Evolutionary conservation across 2,329 filamentous ascomycete genomes (phyloP).

Genomic region (Claviceps paspali): DNA sequence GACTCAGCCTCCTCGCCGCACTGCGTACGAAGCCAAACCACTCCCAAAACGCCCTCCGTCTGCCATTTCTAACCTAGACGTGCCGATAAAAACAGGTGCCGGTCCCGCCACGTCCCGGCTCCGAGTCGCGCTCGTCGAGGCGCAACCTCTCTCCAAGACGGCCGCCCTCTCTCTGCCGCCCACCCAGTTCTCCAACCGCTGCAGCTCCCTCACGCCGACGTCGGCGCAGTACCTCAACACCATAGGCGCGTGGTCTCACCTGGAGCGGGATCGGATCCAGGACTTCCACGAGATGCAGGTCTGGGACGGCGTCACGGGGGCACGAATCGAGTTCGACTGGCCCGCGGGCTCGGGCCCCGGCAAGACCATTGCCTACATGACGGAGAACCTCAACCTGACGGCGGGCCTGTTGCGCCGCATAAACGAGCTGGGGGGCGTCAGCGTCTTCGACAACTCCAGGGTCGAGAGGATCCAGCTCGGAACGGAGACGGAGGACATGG

Average conservation of each 20-base stretch:
- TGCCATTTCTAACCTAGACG: too few species aligned
- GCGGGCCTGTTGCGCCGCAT: slow-evolving; percentile 60
- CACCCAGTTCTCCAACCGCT: slow-evolving; percentile 76
- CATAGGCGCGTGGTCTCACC: slow-evolving; percentile 74
- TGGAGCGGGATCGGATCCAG: slow-evolving; percentile 61
- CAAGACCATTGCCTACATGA: slow-evolving; percentile 83
- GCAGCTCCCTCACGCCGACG: slow-evolving; percentile 82
- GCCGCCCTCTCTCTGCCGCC: slow-evolving; percentile 50
- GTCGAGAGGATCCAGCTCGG: slow-evolving; percentile 73
- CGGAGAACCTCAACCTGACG: slow-evolving; percentile 82
- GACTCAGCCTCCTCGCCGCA: slow-evolving; percentile 65
- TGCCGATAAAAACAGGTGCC: slow-evolving; percentile 52
- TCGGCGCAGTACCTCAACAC: slow-evolving; percentile 69
- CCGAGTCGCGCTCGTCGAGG: slow-evolving; percentile 78
- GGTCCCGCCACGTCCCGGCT: slow-evolving; percentile 62
- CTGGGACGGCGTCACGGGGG: slow-evolving; percentile 86
- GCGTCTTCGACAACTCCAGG: slow-evolving; percentile 59
- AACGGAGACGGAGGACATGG: slow-evolving; percentile 47
- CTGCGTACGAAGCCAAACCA: slow-evolving; percentile 41
- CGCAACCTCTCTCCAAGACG: slow-evolving; percentile 62
- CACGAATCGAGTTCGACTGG: slow-evolving; percentile 82
- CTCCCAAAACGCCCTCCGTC: too few species aligned
- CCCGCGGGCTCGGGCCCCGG: slow-evolving; percentile 26
- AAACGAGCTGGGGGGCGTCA: slow-evolving; percentile 50
- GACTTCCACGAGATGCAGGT: slow-evolving; percentile 94